phyloP scores from a whole-genome alignment of 768 basidiomycete species.

The Suillus americanus region DNA sequence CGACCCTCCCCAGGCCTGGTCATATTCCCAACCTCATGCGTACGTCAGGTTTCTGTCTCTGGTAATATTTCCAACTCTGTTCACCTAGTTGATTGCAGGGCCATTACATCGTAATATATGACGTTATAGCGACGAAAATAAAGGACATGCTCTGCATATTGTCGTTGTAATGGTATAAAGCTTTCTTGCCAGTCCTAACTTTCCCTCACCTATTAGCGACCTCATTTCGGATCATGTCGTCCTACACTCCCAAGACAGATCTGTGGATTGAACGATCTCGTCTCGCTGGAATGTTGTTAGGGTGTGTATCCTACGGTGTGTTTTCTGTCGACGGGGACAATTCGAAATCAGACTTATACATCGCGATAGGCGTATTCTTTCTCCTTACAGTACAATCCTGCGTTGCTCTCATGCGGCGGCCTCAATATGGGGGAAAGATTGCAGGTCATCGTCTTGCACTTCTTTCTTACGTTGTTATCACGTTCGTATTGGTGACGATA shows the following conservation, averaged over 20 bases:
- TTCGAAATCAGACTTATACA: background rate
- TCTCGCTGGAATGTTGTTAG: conserved; percentile 8
- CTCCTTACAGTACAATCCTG: background rate
- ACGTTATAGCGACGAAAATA: too few species aligned
- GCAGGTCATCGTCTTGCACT: background rate
- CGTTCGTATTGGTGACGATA: conserved; percentile 16
- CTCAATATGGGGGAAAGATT: background rate
- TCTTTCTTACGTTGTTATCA: background rate
- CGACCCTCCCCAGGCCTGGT: too few species aligned
- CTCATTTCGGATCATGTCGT: background rate
- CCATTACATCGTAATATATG: too few species aligned
- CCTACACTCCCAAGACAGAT: background rate
- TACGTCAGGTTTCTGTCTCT: background rate
- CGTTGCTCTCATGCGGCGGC: background rate
- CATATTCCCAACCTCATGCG: background rate
- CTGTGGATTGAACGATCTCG: conserved; percentile 10
- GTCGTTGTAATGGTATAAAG: too few species aligned
- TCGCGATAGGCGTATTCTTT: conserved; percentile 7
- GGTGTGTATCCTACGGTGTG: conserved; percentile 9
- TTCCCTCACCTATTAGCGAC: background rate
- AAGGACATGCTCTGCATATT: too few species aligned
- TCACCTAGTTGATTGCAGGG: background rate
- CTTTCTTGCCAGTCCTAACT: background rate
- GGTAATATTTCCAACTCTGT: background rate
- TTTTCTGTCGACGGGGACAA: background rate